These are phyloP conservation scores for Fomitopsis pinicola DNA, from an alignment of 1,284 basidiomycete species.

Conservation along the genomic window DNA sequence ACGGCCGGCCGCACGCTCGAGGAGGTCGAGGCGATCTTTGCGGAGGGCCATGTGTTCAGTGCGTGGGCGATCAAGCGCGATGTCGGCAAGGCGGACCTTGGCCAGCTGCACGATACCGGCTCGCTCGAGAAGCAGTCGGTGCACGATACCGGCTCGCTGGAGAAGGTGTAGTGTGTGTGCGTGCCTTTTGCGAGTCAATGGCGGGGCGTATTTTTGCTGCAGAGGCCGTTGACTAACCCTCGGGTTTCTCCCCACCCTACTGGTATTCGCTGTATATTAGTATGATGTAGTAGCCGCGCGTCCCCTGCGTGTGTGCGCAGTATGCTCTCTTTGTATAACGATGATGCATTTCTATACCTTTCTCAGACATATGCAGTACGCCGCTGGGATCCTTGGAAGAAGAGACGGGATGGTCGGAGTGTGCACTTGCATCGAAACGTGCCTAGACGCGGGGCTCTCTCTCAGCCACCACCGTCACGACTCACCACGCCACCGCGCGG, in stretches of 20 bases:
- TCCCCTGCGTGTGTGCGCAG: no score
- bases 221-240: no score
- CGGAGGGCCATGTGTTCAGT: conserved; percentile 61
- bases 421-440: not conserved
- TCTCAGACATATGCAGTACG: no score
- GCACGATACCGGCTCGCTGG: not conserved
- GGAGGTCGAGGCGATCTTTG: conserved; percentile 74
- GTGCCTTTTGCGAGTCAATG: not conserved
- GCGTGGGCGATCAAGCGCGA: conserved; percentile 65
- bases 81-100: conserved; percentile 59
- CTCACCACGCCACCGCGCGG: no score
- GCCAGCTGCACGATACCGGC: conserved; percentile 30
- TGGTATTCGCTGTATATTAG: no score
- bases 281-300: no score
- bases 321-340: no score
- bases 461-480: not conserved
- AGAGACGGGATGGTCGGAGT: not conserved
- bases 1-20: conserved; percentile 69
- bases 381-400: no score
- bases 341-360: no score
- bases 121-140: not conserved
- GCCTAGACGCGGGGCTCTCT: not conserved
- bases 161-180: not conserved
- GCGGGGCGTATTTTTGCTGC: not conserved
- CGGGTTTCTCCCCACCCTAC: no score